Evolutionary conservation across 305 asterid genomes (phyloP), one percentile per base, ranked within the genome.

Genomic region (Fraxinus latifolia): DNA sequence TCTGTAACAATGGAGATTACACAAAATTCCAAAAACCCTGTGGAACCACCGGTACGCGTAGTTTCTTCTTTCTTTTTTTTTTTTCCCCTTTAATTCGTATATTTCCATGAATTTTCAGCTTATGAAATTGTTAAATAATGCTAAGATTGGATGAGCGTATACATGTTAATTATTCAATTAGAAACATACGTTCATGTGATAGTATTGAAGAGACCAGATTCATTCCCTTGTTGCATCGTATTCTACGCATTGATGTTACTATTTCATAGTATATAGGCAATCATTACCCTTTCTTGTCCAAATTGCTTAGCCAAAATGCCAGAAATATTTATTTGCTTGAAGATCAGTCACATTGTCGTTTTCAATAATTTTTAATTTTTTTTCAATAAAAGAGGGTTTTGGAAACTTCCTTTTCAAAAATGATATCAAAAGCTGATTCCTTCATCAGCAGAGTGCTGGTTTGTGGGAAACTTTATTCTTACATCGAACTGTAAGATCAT

Each of bases 1-100:
- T 72, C 84, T n/a, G 60, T 50, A 50, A 33, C 82, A 67, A 84
- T 88, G 91, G 87, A 87, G 82, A 78, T 85, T 1, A 70, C 72
- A 33, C 81, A 74, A 37, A 76, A 25, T 47, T 80, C 81, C 84
- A 82, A 79, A 3, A 50, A 31, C 83, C 39, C 62, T 42, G 77
- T 79, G 82, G 42, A 77, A 78, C 80, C 75, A 42, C 39, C 55
- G 89, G 90, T 88, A 47, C 6, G 78, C 67, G 33, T n/a, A 27
- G 53, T 84, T 62, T 67, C 33, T 39, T 65, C 9, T 67, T 67
- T 11, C 3, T 25, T 0, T 3, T 1, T 5, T 21, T 21, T 2
- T 7, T 6, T 58, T 21, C 0, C 5, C 31, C 15, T 19, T 7
- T 7, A 68, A 68, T 68, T 29, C 74, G 17, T 9, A 27, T 27